Percentiles rank a stretch among this genome's conserved stretches.
These are phyloP conservation scores for Aspergillus carlsbadensis DNA, from an alignment of 495 filamentous ascomycete genomes.

Conservation along the genomic window DNA sequence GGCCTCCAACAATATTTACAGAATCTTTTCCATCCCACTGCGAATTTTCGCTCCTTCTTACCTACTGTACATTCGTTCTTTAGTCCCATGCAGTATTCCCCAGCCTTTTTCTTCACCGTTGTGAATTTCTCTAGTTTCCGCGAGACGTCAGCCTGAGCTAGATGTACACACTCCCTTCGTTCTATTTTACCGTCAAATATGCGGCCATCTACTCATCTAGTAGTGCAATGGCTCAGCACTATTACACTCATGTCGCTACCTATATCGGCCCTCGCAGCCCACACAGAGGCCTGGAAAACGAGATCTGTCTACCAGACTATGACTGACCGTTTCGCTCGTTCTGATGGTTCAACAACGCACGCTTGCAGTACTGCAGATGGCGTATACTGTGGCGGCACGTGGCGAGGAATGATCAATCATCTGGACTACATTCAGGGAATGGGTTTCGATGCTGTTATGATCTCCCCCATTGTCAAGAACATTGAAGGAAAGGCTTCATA, in stretches of 20 bases:
- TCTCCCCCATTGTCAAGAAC: slow-evolving; percentile 71
- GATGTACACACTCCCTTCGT: no score
- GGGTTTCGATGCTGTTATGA: slow-evolving; percentile 83
- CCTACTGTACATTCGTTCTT: no score
- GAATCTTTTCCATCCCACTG: no score
- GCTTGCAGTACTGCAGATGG: slow-evolving; percentile 38
- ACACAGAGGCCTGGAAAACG: slow-evolving; percentile 49
- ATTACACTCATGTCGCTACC: not conserved
- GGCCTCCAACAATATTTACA: no score
- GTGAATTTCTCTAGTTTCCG: not conserved
- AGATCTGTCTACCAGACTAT: slow-evolving; percentile 74
- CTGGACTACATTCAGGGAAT: slow-evolving; percentile 64
- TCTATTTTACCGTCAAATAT: not conserved
- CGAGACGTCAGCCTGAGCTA: no score
- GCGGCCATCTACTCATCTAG: not conserved
- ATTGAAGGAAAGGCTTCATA: slow-evolving; percentile 46
- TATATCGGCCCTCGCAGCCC: slow-evolving; percentile 19
- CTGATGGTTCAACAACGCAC: slow-evolving; percentile 58
- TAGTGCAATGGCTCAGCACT: slow-evolving; percentile 12
- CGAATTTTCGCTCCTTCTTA: no score
- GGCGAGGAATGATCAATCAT: slow-evolving; percentile 64
- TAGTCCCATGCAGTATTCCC: no score
- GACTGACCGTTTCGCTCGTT: slow-evolving; percentile 72
- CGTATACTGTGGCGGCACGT: slow-evolving; percentile 76
- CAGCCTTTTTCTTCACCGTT: no score